Evolutionary conservation across 2,329 filamentous ascomycete species (phyloP), one percentile per base, ranked within the genome.

Genomic region (Fusarium circinatum): DNA sequence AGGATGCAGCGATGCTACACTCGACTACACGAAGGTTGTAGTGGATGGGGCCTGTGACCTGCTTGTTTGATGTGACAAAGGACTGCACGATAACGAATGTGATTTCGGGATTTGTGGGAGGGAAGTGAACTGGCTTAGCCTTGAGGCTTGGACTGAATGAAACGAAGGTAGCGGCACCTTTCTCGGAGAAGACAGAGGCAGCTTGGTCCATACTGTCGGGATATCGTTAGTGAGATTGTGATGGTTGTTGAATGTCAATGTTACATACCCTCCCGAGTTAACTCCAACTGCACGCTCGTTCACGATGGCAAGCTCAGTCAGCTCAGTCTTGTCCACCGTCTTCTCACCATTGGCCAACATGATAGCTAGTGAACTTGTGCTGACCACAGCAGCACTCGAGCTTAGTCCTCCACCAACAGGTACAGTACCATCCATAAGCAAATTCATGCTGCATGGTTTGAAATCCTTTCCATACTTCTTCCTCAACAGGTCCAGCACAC

Each of bases 21-120:
- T 99, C 96, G 42, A 98, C 96, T 3, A 99, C 96, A 34, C 96
- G 93, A 30, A 99, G 89, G 82, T 99, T 99, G 87, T 98, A 99
- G 87, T 96, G 94, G 73, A 97, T 92, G 1, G 96, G 96, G 0
- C 93, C 96, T 3, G 96, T 98, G 70, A 96, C 93, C 79, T 96
- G 94, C 85, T 99, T 99, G 86, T 98, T 95, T 10, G 96, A 94
- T 22, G 93, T 92, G 69, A 99, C 93, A 81, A 98, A 98, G 68
- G 93, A 97, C 82, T 99, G 96, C 13, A 95, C 96, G 75, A 98
- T 95, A 73, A 99, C 88, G 83, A 99, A 98, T 75, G 91, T 94
- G 62, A 98, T 88, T 76, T 97, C 94, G 4, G 95, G 94, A 51
- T 90, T 87, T 9, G 95, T 94, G 64, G 90, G 88, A 20, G 96